Evolutionary conservation across 768 basidiomycete species (phyloP).

Genomic region (Holtermannia corniformis): DNA sequence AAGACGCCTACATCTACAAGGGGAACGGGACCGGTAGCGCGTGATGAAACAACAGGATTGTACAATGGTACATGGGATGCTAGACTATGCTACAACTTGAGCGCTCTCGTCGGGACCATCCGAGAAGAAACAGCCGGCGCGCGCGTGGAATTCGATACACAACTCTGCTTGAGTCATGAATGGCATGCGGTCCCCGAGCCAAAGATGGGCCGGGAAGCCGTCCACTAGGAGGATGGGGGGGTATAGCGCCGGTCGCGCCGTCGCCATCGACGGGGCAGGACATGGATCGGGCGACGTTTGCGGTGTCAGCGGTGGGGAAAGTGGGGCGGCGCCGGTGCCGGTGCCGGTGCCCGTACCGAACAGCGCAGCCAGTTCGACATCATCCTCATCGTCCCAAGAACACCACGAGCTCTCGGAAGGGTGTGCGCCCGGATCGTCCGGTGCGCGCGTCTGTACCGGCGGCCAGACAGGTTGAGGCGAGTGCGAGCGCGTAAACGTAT

Average conservation of each 20-base stretch:
- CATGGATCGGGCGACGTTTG: neutral
- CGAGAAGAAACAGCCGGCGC: neutral
- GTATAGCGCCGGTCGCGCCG: neutral
- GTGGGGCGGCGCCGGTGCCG: no score
- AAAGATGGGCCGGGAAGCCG: neutral
- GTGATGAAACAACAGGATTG: no score
- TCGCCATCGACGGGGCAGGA: no score
- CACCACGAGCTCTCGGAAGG: neutral
- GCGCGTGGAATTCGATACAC: neutral
- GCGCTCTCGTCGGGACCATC: no score
- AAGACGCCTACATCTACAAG: conserved; percentile 66
- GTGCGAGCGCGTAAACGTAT: neutral
- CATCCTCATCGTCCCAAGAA: neutral
- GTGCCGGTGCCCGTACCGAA: neutral
- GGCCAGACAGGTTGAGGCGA: neutral
- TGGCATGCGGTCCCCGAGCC: neutral
- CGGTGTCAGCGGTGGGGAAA: neutral
- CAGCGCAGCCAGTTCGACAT: neutral
- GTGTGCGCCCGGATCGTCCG: neutral
- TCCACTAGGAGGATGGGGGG: neutral
- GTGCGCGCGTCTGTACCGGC: no score
- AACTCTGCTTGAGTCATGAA: neutral
- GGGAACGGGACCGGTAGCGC: neutral
- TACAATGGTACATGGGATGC: no score
- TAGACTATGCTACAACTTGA: neutral